phyloP scores from a whole-genome alignment of 345 rosid species.

The Heritiera fomes region DNA sequence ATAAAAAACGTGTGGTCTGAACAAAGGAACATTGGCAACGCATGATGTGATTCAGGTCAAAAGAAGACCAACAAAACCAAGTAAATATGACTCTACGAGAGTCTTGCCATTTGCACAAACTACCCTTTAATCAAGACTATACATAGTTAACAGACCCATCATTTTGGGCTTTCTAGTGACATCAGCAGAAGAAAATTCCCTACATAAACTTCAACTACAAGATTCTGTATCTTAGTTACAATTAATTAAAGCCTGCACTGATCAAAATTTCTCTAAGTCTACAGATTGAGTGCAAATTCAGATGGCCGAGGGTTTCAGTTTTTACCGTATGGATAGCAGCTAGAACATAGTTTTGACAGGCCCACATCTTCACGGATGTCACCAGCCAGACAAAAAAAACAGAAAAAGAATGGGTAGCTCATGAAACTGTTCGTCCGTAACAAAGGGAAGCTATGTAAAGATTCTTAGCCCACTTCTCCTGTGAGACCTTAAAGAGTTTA shows the following conservation, averaged over 20 bases:
- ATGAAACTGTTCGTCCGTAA: slow-evolving; percentile 87
- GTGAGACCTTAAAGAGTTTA: slow-evolving; percentile 31
- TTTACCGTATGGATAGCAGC: neutral
- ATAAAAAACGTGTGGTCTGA: no score
- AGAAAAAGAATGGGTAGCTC: slow-evolving; percentile 23
- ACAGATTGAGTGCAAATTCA: neutral
- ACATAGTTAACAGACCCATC: slow-evolving; percentile 25
- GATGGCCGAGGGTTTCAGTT: slow-evolving; percentile 22
- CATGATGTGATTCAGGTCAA: no score
- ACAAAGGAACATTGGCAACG: neutral
- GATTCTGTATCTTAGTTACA: slow-evolving; percentile 33
- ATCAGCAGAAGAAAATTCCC: neutral
- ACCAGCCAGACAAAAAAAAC: neutral
- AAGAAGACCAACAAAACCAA: no score
- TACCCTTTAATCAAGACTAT: slow-evolving; percentile 17
- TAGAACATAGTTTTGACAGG: neutral
- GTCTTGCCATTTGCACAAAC: neutral
- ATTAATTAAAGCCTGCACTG: slow-evolving; percentile 32
- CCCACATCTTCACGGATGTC: neutral
- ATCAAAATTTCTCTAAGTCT: slow-evolving; percentile 34
- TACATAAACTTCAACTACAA: slow-evolving; percentile 6
- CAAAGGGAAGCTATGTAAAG: slow-evolving; percentile 85
- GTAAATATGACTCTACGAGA: neutral
- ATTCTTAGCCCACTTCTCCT: slow-evolving; percentile 94
- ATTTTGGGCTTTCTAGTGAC: slow-evolving; percentile 1